Percentiles rank a stretch among this genome's conserved stretches.
These are phyloP conservation scores for Baudoinia panamericana DNA, from an alignment of 495 filamentous ascomycete genomes.

Conservation along the genomic window DNA sequence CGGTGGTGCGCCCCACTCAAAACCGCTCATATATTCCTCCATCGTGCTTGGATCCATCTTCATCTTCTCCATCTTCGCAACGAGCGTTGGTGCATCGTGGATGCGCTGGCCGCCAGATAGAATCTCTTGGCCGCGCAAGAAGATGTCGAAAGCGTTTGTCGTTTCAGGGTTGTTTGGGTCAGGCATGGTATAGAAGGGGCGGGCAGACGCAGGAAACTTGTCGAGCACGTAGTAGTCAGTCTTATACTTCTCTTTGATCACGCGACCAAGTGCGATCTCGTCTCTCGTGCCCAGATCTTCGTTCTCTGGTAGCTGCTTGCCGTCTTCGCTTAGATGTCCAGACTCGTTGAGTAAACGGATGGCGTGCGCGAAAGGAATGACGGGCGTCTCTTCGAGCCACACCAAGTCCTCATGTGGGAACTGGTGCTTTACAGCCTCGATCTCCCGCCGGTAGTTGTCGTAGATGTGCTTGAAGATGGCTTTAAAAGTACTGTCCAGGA, in stretches of 20 bases:
- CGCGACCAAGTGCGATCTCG: conserved; percentile 69
- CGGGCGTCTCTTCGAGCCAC: conserved; percentile 73
- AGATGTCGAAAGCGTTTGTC: conserved; percentile 94
- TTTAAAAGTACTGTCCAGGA: conserved; percentile 74
- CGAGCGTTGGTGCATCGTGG: conserved; percentile 62
- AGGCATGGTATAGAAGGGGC: conserved; percentile 92
- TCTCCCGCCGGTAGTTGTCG: conserved; percentile 33
- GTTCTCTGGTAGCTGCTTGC: conserved; percentile 48
- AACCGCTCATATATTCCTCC: conserved; percentile 79
- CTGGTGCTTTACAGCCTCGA: conserved; percentile 40
- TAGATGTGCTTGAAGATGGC: conserved; percentile 65
- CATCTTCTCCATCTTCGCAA: conserved; percentile 58
- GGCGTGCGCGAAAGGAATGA: conserved; percentile 68
- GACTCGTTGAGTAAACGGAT: conserved; percentile 69
- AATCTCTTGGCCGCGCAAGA: conserved; percentile 88
- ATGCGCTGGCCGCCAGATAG: conserved; percentile 86
- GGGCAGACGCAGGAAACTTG: conserved; percentile 73
- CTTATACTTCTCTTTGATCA: conserved; percentile 73
- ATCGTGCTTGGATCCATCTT: conserved; percentile 65
- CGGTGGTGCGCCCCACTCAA: conserved; percentile 77
- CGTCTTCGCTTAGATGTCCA: conserved; percentile 65
- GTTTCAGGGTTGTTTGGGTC: conserved; percentile 56
- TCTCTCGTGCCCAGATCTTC: conserved; percentile 76
- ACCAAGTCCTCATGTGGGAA: conserved; percentile 54
- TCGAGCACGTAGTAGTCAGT: conserved; percentile 93